Evolutionary conservation across 306 rosid genomes (phyloP).

Genomic region (Pterocarpus santalinus): DNA sequence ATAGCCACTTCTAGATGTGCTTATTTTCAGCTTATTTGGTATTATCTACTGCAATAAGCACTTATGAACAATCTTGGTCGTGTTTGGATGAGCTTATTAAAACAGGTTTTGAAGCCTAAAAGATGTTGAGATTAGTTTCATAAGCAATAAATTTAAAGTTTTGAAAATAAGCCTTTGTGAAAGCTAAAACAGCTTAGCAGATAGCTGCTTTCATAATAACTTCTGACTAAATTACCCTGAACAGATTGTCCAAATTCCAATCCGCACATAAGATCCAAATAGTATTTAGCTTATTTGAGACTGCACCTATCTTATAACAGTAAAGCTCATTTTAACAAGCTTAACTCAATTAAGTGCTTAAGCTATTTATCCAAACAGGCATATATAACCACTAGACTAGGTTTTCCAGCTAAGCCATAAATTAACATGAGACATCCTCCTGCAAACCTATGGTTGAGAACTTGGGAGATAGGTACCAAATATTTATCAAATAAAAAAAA

Average conservation of each 20-base stretch:
- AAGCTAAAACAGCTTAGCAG: not conserved
- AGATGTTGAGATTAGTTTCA: not conserved
- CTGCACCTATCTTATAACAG: not conserved
- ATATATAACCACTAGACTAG: not conserved
- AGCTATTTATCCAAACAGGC: not conserved
- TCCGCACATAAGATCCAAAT: too few species aligned
- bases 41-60: not conserved
- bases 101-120: not conserved
- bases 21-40: not conserved
- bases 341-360: not conserved
- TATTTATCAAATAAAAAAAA: conserved; percentile 1
- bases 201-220: not conserved
- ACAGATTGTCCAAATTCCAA: too few species aligned
- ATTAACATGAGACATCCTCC: conserved; percentile 23
- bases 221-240: too few species aligned
- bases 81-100: not conserved
- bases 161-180: not conserved
- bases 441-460: conserved; percentile 15
- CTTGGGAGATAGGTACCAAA: conserved; percentile 15
- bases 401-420: not conserved
- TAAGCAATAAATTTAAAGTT: not conserved
- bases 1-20: not conserved
- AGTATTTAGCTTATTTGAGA: too few species aligned
- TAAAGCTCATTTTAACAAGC: not conserved
- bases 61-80: not conserved